A percentile compares a stretch with the other conserved stretches of the same genome.
phyloP scores from a whole-genome alignment of 495 filamentous ascomycete genomes.

The Geopyxis carbonaria region DNA sequence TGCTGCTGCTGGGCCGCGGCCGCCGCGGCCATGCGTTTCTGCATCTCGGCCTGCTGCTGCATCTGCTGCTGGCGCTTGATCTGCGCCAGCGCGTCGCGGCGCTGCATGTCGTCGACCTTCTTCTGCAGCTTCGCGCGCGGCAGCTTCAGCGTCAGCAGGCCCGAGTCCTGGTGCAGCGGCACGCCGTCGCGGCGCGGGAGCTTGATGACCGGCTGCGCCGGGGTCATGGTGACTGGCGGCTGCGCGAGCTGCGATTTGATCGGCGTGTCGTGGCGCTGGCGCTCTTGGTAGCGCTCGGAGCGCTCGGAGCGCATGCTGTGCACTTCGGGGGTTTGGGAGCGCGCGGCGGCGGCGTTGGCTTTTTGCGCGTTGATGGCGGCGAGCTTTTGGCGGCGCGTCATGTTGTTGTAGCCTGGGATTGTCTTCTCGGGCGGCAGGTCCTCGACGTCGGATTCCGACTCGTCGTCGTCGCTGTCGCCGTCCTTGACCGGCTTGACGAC shows the following conservation, averaged over 20 bases:
- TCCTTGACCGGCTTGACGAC: conserved; percentile 52
- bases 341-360: conserved; percentile 16
- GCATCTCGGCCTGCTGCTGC: conserved; percentile 35
- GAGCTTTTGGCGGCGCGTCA: conserved; percentile 54
- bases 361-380: conserved; percentile 38
- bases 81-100: conserved; percentile 12
- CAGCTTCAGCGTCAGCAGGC: conserved; percentile 55
- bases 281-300: conserved; percentile 52
- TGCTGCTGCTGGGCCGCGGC: conserved; percentile 25
- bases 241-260: conserved; percentile 23
- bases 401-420: conserved; percentile 61
- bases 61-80: conserved; percentile 26
- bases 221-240: not conserved
- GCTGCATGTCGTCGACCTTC: conserved; percentile 35
- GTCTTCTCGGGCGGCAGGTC: conserved; percentile 78
- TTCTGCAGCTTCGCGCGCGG: conserved; percentile 44
- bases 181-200: conserved; percentile 14
- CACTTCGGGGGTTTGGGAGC: conserved; percentile 78
- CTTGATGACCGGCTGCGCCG: not conserved
- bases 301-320: conserved; percentile 36
- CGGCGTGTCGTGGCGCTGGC: conserved; percentile 42
- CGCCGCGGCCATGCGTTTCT: conserved; percentile 37
- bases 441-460: conserved; percentile 76
- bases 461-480: conserved; percentile 52
- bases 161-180: conserved; percentile 18